These are phyloP conservation scores for Suillus subluteus DNA, from an alignment of 768 basidiomycete species.

Conservation along the genomic window DNA sequence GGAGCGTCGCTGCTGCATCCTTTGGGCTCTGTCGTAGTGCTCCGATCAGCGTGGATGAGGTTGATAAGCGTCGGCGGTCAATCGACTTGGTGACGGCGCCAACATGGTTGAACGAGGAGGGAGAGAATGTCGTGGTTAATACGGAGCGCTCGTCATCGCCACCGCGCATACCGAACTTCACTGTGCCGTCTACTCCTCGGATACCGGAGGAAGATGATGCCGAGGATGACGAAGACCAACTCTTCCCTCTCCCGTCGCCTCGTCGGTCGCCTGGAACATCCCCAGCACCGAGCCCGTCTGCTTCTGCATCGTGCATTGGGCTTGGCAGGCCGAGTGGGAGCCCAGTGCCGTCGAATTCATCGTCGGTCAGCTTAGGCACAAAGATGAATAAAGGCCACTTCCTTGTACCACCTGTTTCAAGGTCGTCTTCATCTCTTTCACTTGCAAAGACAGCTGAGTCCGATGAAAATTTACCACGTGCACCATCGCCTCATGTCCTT, in stretches of 20 bases:
- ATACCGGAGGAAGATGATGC: constrained; percentile 41
- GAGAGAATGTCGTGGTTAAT: constrained; percentile 4
- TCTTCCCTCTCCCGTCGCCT: constrained; percentile 65
- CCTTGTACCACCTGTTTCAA: constrained; percentile 25
- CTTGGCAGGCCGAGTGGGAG: constrained; percentile 13
- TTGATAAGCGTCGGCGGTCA: constrained; percentile 58
- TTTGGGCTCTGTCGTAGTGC: constrained; percentile 29
- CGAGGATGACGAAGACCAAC: constrained; percentile 58
- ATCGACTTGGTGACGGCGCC: constrained; percentile 32
- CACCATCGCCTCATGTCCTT: constrained; percentile 28
- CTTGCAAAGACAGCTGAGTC: constrained; percentile 23
- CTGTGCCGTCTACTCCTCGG: constrained; percentile 22
- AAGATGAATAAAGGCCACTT: constrained; percentile 14
- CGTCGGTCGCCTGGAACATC: constrained; percentile 53
- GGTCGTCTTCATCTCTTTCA: constrained; percentile 32
- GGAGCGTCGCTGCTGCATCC: constrained; percentile 34
- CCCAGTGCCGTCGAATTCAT: constrained; percentile 23
- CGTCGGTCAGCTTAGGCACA: constrained; percentile 16
- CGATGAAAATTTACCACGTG: constrained; percentile 16
- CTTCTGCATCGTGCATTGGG: constrained; percentile 32
- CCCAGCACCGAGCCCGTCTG: constrained; percentile 37
- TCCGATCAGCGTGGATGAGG: constrained; percentile 62
- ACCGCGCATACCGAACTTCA: background rate
- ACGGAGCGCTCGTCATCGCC: constrained; percentile 20
- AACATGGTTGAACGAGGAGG: constrained; percentile 13